phyloP scores from a whole-genome alignment of 768 basidiomycete species.

The Trametes cingulata region DNA sequence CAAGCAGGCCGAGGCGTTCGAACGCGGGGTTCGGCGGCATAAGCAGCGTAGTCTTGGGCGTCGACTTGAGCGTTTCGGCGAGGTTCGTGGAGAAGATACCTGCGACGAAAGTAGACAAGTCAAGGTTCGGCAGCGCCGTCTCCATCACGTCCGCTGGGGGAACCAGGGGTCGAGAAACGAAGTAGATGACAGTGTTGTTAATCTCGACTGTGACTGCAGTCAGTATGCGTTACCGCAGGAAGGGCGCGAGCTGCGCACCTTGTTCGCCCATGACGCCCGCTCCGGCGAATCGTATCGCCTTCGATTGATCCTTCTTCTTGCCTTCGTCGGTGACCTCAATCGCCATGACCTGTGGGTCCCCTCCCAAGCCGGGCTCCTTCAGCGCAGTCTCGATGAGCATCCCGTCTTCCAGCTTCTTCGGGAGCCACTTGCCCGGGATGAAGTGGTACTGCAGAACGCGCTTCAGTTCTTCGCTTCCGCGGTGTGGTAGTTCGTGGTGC shows the following conservation, averaged over 20 bases:
- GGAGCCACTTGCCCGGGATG: conserved; percentile 75
- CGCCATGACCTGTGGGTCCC: conserved; percentile 67
- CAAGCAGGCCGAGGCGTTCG: conserved; percentile 77
- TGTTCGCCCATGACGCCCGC: conserved; percentile 77
- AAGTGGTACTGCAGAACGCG: conserved; percentile 87
- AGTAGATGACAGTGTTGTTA: conserved; percentile 84
- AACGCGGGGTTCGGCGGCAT: conserved; percentile 92
- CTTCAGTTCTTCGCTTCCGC: conserved; percentile 68
- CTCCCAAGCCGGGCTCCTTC: conserved; percentile 65
- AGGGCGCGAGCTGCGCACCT: conserved; percentile 43
- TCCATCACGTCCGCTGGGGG: conserved; percentile 83
- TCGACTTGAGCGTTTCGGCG: conserved; percentile 63
- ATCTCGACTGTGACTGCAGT: conserved; percentile 53
- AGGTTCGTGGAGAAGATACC: conserved; percentile 85
- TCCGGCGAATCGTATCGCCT: conserved; percentile 77
- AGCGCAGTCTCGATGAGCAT: conserved; percentile 82
- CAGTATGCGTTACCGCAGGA: conserved; percentile 13
- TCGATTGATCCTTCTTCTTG: conserved; percentile 46
- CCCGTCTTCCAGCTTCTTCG: conserved; percentile 68
- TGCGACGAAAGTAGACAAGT: conserved; percentile 88
- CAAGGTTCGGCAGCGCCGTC: conserved; percentile 78
- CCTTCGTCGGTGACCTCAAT: conserved; percentile 54
- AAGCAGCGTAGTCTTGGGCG: conserved; percentile 76
- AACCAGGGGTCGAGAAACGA: conserved; percentile 78
- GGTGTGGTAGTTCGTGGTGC: conserved; percentile 56